These are phyloP conservation scores for Crithidia sp. DNA, from an alignment of 208 protist genomes.

Conservation along the genomic window DNA sequence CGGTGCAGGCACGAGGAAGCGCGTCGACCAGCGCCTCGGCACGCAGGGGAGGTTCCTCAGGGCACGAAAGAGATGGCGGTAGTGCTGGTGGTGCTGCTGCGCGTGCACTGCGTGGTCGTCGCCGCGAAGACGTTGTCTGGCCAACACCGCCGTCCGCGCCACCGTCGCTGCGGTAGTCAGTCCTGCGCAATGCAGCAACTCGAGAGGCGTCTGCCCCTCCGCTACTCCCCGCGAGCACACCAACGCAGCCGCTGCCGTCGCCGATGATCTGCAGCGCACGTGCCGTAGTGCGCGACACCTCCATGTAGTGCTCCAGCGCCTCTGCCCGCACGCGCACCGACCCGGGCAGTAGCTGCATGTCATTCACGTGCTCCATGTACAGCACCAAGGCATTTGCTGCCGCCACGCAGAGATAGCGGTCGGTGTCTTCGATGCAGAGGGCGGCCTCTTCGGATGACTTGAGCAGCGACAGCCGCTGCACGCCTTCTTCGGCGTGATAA, in stretches of 20 bases:
- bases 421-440: slow-evolving; percentile 55
- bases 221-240: slow-evolving; percentile 1
- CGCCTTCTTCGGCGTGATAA: slow-evolving; percentile 72
- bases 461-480: slow-evolving; percentile 58
- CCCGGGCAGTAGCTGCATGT: slow-evolving; percentile 69
- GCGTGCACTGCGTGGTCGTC: slow-evolving; percentile 4
- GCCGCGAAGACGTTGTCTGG: background rate
- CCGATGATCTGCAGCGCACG: slow-evolving; percentile 69
- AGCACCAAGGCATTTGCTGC: slow-evolving; percentile 77
- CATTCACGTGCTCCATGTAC: slow-evolving; percentile 77
- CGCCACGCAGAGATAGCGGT: slow-evolving; percentile 83
- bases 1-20: slow-evolving; percentile 67
- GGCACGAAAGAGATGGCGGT: too few relatives aligned
- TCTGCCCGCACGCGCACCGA: slow-evolving; percentile 71
- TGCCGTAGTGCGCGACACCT: slow-evolving; percentile 64
- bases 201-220: too few relatives aligned
- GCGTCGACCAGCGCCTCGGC: slow-evolving; percentile 59
- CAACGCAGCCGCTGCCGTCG: background rate
- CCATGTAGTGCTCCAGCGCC: slow-evolving; percentile 73
- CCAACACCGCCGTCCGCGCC: too few relatives aligned
- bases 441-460: slow-evolving; percentile 45
- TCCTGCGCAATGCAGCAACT: too few relatives aligned
- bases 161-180: too few relatives aligned
- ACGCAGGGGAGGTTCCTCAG: slow-evolving; percentile 1
- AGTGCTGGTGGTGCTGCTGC: background rate